A percentile compares a stretch with the other conserved stretches of the same genome.
Evolutionary conservation across 257 asterid genomes (phyloP).

Genomic region (Plantago ovata): DNA sequence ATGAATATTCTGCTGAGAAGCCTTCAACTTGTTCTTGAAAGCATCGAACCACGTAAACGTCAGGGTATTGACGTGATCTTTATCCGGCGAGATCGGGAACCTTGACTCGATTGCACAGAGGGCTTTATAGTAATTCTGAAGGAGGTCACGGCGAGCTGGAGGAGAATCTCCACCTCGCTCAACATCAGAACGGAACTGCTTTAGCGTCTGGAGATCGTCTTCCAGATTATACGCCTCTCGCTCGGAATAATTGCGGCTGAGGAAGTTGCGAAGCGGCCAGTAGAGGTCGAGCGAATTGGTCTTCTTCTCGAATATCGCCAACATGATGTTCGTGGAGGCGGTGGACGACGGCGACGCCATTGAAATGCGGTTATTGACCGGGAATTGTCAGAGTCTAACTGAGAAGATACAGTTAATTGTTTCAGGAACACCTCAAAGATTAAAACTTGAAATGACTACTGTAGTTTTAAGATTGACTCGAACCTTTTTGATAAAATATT

Average conservation of each 20-base stretch:
- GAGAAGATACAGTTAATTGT: no score
- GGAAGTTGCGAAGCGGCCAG: slow-evolving; percentile 82
- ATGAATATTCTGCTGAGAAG: slow-evolving; percentile 85
- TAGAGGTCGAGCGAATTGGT: slow-evolving; percentile 72
- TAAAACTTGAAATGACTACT: no score
- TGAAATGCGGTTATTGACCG: slow-evolving; percentile 24
- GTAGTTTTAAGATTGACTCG: no score
- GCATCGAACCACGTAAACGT: slow-evolving; percentile 93
- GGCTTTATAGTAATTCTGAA: slow-evolving; percentile 84
- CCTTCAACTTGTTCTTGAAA: slow-evolving; percentile 69
- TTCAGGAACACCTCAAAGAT: no score
- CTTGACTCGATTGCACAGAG: slow-evolving; percentile 92
- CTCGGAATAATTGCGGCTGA: slow-evolving; percentile 75
- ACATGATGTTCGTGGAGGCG: slow-evolving; percentile 66
- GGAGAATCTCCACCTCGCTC: slow-evolving; percentile 74
- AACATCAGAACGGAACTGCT: slow-evolving; percentile 66
- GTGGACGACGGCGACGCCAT: slow-evolving; percentile 75
- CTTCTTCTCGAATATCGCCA: slow-evolving; percentile 87
- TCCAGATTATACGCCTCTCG: slow-evolving; percentile 87
- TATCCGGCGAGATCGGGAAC: slow-evolving; percentile 86
- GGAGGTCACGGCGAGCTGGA: slow-evolving; percentile 82
- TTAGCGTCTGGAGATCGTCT: slow-evolving; percentile 75
- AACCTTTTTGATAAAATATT: no score
- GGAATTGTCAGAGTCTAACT: no score
- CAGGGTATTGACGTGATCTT: slow-evolving; percentile 74